phyloP scores from a whole-genome alignment of 805 yeast species.

The Candida ovalis region DNA sequence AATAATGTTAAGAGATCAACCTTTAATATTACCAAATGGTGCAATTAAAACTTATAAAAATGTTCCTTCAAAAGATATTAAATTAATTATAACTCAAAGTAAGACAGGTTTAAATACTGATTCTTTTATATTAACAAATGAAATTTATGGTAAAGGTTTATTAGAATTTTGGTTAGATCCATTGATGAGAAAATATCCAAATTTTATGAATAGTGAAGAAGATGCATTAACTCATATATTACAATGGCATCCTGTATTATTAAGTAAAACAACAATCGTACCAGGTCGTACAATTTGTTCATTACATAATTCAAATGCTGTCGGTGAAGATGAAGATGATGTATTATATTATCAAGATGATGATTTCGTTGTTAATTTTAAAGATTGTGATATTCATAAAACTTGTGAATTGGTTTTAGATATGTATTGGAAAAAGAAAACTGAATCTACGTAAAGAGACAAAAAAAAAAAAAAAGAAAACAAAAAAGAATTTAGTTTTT shows the following conservation, averaged over 20 bases:
- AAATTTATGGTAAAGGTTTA: constrained; percentile 58
- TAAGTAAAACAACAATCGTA: constrained; percentile 70
- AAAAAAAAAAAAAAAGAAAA: no score
- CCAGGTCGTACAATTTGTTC: constrained; percentile 58
- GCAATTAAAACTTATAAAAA: constrained; percentile 65
- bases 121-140: constrained; percentile 70
- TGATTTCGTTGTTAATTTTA: constrained; percentile 64
- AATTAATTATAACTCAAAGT: constrained; percentile 68
- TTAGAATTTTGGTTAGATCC: constrained; percentile 81
- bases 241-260: constrained; percentile 90
- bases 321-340: constrained; percentile 40
- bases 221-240: constrained; percentile 80
- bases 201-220: constrained; percentile 55
- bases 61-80: constrained; percentile 49
- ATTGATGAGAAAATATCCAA: constrained; percentile 61
- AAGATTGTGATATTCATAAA: constrained; percentile 47
- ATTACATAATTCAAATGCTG: constrained; percentile 32
- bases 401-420: constrained; percentile 52
- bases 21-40: constrained; percentile 68
- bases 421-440: constrained; percentile 30
- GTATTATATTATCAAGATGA: constrained; percentile 52
- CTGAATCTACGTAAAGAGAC: no score
- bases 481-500: no score
- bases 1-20: constrained; percentile 62
- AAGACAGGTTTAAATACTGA: constrained; percentile 58